Base-by-base conservation (phyloP, 2,329 filamentous ascomycete species). In the Eutypa lata region DNA sequence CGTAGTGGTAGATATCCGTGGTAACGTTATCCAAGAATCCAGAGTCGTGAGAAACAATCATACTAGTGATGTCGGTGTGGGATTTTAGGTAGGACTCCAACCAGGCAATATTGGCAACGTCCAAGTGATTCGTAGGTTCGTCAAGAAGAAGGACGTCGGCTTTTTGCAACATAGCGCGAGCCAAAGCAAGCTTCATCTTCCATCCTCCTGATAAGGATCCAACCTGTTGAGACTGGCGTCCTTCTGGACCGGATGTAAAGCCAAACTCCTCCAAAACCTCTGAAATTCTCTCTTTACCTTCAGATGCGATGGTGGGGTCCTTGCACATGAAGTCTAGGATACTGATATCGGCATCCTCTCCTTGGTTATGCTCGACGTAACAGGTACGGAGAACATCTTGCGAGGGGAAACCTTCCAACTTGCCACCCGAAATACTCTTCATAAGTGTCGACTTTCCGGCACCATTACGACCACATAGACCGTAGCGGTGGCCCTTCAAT, bases 171-270 rank as follows among this genome's bases (percentile, higher is more conserved):
- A 99, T 97, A 59, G 94, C 94, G 65, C 94, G 86, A 49, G 94
- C 94, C 71, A 99, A 76, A 60, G 94, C 94, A 56, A 99, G 78
- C 85, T 99, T 99, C 94, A 99, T 99, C 83, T 97, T 97, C 94
- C 94, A 99, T 69, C 94, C 94, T 75, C 94, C 94, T 43, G 94
- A 97, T 35, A 99, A 76, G 19, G 93, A 97, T 62, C 94, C 94
- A 54, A 99, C 94, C 64, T 88, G 90, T 70, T 97, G 86, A 6
- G 87, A 82, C 73, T 97, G 94, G 55, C 91, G 86, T 54, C 93
- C 94, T 61, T 94, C 89, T 0, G 91, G 91, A 2, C 93, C 93
- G 56, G 89, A 75, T 21, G 90, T 95, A 76, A 99, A 99, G 43
- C 95, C 95, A 65, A 99, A 94, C 71, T 97, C 92, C 48, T 86